phyloP scores from a whole-genome alignment of 495 filamentous ascomycete species.

The Aspergillus ellipticus region DNA sequence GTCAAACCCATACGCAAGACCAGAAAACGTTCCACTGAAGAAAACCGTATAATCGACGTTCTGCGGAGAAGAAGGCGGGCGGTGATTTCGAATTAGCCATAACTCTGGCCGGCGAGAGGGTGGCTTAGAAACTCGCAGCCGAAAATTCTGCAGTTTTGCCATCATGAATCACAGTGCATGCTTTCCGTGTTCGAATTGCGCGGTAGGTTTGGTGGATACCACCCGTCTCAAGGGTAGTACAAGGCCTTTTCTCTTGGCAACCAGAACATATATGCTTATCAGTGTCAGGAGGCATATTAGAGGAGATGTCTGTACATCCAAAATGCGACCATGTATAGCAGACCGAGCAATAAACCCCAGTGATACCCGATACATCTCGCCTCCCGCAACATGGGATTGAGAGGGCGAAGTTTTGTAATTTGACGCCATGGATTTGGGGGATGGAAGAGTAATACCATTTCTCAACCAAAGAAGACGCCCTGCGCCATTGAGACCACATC shows the following conservation, averaged over 20 bases:
- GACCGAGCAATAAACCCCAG: neutral
- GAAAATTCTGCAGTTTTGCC: neutral
- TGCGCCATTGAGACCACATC: slow-evolving; percentile 1
- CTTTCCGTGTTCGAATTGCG: neutral
- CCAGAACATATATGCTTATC: neutral
- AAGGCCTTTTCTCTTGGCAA: neutral
- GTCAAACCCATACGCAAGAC: slow-evolving; percentile 3
- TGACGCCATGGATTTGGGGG: neutral
- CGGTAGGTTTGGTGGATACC: slow-evolving; percentile 1
- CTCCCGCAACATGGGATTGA: slow-evolving; percentile 5
- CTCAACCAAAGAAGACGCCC: neutral
- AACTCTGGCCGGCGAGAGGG: neutral
- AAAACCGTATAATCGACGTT: neutral
- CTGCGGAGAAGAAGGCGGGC: neutral
- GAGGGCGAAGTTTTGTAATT: neutral
- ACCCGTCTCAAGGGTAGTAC: neutral
- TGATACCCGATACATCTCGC: neutral
- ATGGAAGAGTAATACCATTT: slow-evolving; percentile 4
- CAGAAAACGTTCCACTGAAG: neutral
- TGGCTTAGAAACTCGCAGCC: neutral
- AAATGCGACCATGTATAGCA: neutral
- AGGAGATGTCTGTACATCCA: neutral
- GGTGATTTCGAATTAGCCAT: neutral
- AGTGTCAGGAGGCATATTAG: neutral
- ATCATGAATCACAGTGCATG: neutral